These are phyloP conservation scores for Kodamaea sp. DNA, from an alignment of 1,139 yeast species.

Conservation along the genomic window DNA sequence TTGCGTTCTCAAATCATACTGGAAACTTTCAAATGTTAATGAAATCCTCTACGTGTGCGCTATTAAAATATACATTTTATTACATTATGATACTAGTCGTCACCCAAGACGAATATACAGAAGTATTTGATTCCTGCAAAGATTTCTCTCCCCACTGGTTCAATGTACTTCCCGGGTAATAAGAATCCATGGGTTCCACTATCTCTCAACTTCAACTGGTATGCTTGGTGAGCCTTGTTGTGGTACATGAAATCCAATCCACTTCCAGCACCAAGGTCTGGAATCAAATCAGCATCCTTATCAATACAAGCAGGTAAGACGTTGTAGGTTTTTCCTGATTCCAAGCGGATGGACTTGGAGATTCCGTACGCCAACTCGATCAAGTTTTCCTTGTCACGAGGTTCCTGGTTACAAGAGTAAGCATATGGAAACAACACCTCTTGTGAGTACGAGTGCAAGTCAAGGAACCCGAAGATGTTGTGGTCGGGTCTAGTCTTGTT, in stretches of 20 bases:
- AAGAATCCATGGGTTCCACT: conserved; percentile 83
- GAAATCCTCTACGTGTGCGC: too few species aligned
- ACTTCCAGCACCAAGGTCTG: conserved; percentile 79
- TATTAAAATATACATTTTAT: not conserved
- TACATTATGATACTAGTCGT: conserved; percentile 20
- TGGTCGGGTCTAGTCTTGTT: conserved; percentile 60
- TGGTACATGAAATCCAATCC: conserved; percentile 85
- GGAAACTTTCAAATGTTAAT: too few species aligned
- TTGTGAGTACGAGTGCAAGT: conserved; percentile 83
- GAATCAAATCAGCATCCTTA: conserved; percentile 66
- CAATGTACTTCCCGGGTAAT: conserved; percentile 68
- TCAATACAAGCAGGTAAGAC: conserved; percentile 81
- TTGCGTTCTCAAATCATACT: too few species aligned
- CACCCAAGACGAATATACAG: conserved; percentile 59
- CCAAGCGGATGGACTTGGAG: conserved; percentile 66
- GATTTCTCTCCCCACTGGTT: conserved; percentile 76
- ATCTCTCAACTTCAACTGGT: conserved; percentile 79
- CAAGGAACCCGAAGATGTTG: conserved; percentile 72
- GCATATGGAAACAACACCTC: conserved; percentile 84
- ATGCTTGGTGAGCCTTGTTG: conserved; percentile 80
- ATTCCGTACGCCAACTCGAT: conserved; percentile 81
- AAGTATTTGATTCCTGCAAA: conserved; percentile 71
- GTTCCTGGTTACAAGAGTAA: conserved; percentile 68
- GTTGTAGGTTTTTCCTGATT: conserved; percentile 61
- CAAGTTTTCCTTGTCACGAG: conserved; percentile 79